Conservation (phyloP, 2,329 filamentous ascomycete species). For the Stagonosporopsis rhizophila region DNA sequence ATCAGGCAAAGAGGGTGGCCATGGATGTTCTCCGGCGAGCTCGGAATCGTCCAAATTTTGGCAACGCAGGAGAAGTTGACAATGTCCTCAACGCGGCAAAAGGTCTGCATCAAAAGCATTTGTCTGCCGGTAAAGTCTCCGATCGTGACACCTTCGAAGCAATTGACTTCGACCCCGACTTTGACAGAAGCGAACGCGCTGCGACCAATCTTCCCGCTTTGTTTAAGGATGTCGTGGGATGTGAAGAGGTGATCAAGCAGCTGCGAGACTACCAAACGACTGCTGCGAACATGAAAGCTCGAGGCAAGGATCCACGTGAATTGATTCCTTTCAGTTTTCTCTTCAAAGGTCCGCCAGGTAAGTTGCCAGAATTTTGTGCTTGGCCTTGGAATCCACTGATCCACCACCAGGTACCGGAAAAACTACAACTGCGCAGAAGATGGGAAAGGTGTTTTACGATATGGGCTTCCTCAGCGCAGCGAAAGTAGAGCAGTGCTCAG, state of each 20-base stretch:
- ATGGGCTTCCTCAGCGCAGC: conserved; percentile 69
- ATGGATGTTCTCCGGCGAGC: conserved; percentile 67
- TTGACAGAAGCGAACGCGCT: conserved; percentile 58
- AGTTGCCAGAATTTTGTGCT: neutral
- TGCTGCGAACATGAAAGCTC: conserved; percentile 58
- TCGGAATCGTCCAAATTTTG: conserved; percentile 70
- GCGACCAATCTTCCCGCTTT: conserved; percentile 59
- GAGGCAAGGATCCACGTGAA: conserved; percentile 63
- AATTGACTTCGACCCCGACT: conserved; percentile 66
- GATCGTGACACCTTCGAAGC: conserved; percentile 49
- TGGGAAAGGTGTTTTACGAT: conserved; percentile 78
- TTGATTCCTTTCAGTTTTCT: conserved; percentile 72
- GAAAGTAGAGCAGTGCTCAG: conserved; percentile 71
- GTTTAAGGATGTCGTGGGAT: conserved; percentile 67
- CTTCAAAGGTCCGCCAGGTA: conserved; percentile 71
- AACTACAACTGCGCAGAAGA: conserved; percentile 74
- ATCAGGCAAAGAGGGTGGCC: conserved; percentile 58
- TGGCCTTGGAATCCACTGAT: neutral
- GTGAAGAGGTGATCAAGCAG: conserved; percentile 61
- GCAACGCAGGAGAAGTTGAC: conserved; percentile 78
- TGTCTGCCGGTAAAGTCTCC: conserved; percentile 37
- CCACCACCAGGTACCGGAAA: conserved; percentile 68
- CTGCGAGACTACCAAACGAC: conserved; percentile 64
- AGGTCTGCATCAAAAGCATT: conserved; percentile 56
- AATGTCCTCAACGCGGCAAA: conserved; percentile 69